Percentiles rank a stretch among this genome's conserved stretches.
Evolutionary conservation across 768 basidiomycete species (phyloP).

Genomic region (Ramaria rubella): DNA sequence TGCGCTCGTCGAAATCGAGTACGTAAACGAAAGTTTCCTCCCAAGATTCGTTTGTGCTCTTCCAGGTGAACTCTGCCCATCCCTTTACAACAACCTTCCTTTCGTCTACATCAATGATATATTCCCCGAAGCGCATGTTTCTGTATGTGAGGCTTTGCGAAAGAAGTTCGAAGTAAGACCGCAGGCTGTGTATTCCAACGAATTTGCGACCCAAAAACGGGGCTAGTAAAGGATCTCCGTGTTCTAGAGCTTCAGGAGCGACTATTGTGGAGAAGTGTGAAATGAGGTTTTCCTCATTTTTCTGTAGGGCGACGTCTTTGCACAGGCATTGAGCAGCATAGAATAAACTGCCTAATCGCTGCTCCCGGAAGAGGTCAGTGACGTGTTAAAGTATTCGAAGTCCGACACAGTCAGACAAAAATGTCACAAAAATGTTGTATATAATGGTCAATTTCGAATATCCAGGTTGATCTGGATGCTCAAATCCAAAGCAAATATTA

Average conservation of each 20-base stretch:
- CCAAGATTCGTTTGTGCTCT: slow-evolving; percentile 43
- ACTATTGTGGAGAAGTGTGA: slow-evolving; percentile 44
- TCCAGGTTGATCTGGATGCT: too few species aligned
- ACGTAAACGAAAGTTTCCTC: slow-evolving; percentile 55
- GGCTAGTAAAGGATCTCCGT: slow-evolving; percentile 47
- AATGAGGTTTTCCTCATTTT: slow-evolving; percentile 37
- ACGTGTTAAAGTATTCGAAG: too few species aligned
- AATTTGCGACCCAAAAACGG: slow-evolving; percentile 56
- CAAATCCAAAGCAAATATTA: too few species aligned
- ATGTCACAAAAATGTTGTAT: too few species aligned
- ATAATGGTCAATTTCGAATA: too few species aligned
- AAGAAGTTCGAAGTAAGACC: slow-evolving; percentile 45
- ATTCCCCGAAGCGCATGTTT: slow-evolving; percentile 48
- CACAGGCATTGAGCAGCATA: slow-evolving; percentile 44
- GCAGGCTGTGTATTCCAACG: slow-evolving; percentile 36
- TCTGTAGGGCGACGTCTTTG: slow-evolving; percentile 42
- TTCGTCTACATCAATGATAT: slow-evolving; percentile 44
- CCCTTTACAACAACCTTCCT: slow-evolving; percentile 52
- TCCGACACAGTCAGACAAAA: too few species aligned
- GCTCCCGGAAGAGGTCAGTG: too few species aligned
- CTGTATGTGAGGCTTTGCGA: slow-evolving; percentile 42
- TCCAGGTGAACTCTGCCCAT: slow-evolving; percentile 50
- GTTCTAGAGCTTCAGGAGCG: slow-evolving; percentile 42
- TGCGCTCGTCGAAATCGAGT: slow-evolving; percentile 51
- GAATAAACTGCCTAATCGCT: slow-evolving; percentile 24